Evolutionary conservation across 768 basidiomycete genomes (phyloP).

Genomic region (Ramaria rubella): DNA sequence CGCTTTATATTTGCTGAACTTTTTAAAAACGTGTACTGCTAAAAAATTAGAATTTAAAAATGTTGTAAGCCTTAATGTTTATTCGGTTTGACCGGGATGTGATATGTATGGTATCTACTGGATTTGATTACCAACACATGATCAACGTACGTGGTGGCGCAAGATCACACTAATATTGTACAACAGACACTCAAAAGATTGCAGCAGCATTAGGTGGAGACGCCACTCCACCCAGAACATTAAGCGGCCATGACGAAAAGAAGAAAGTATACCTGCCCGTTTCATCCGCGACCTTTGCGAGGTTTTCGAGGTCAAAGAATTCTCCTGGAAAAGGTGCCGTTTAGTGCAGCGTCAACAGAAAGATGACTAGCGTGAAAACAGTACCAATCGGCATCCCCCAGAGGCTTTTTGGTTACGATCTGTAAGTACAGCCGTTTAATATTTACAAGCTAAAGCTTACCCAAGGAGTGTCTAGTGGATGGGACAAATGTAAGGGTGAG

Average conservation of each 20-base stretch:
- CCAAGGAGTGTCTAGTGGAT: conserved; percentile 47
- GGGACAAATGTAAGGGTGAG: background rate
- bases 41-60: too few relatives aligned
- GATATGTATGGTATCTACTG: too few relatives aligned
- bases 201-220: conserved; percentile 70
- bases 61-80: too few relatives aligned
- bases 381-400: conserved; percentile 72
- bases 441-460: conserved; percentile 32
- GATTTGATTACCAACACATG: too few relatives aligned
- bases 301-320: conserved; percentile 63
- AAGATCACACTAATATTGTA: too few relatives aligned
- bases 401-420: conserved; percentile 31
- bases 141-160: too few relatives aligned
- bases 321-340: conserved; percentile 37
- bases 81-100: too few relatives aligned
- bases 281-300: conserved; percentile 49
- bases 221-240: conserved; percentile 63
- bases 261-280: conserved; percentile 65
- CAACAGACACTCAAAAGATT: conserved; percentile 21
- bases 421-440: background rate
- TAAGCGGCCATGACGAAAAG: conserved; percentile 69
- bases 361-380: conserved; percentile 10
- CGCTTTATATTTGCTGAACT: background rate
- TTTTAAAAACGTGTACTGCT: background rate
- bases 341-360: background rate